A percentile compares a stretch with the other conserved stretches of the same genome.
phyloP scores from a whole-genome alignment of 73 alveolate species.

The Tetrahymena malaccensis region DNA sequence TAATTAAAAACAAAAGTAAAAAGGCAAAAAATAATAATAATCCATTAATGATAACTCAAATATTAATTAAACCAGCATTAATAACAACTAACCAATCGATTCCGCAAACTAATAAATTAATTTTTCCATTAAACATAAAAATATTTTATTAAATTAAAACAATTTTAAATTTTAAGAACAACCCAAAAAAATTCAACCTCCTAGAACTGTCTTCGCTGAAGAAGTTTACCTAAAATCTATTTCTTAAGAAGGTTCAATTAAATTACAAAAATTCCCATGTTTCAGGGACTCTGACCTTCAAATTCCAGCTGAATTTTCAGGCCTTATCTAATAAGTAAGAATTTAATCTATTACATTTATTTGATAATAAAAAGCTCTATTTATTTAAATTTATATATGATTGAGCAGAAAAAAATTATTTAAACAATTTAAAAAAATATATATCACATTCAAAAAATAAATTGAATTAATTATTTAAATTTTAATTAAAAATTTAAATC shows the following conservation, averaged over 20 bases:
- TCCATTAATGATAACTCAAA: background rate
- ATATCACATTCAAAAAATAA: background rate
- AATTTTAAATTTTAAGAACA: background rate
- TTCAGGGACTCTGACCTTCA: background rate
- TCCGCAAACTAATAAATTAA: background rate
- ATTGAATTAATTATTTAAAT: background rate
- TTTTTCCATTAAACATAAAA: background rate
- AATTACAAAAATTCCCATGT: background rate
- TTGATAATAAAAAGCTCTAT: background rate
- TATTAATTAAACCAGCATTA: background rate
- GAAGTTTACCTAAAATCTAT: background rate
- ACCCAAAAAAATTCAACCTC: background rate
- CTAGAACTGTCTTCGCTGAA: background rate
- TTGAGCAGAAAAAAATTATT: background rate
- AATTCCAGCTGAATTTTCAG: background rate
- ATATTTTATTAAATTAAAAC: background rate
- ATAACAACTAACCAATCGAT: background rate
- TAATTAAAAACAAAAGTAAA: background rate
- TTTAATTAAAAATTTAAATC: no score
- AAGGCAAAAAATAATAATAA: background rate
- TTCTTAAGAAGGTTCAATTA: background rate
- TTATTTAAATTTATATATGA: no score
- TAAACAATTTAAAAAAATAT: background rate
- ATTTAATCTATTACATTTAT: background rate
- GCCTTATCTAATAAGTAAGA: background rate